These are phyloP conservation scores for Yamadazyma philogaea DNA, from an alignment of 805 yeast species.

Conservation along the genomic window DNA sequence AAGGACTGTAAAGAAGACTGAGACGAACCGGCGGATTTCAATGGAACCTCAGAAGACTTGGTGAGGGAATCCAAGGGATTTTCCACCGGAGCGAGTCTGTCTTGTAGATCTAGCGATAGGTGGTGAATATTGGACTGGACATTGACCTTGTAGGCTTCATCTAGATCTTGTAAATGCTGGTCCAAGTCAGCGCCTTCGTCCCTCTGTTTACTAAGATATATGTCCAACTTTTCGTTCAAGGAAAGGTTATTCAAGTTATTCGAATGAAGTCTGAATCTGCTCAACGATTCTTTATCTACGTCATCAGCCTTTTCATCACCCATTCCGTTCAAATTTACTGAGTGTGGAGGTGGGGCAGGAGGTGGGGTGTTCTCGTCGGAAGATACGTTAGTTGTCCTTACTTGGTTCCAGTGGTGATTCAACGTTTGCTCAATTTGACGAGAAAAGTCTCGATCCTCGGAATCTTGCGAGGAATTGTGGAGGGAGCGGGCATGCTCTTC, in stretches of 20 bases:
- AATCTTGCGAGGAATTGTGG: conserved; percentile 4
- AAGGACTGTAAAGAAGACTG: conserved; percentile 40
- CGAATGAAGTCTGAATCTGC: conserved; percentile 20
- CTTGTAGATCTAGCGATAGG: conserved; percentile 29
- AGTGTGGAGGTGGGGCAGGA: conserved; percentile 31
- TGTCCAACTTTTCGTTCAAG: conserved; percentile 45
- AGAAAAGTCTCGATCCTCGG: conserved; percentile 8
- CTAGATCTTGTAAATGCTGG: conserved; percentile 31
- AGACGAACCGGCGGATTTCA: conserved; percentile 35
- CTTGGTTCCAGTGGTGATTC: conserved; percentile 18
- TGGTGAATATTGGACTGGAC: conserved; percentile 34
- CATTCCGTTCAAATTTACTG: conserved; percentile 9
- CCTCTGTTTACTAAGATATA: conserved; percentile 27
- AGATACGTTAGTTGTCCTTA: conserved; percentile 9
- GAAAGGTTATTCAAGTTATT: conserved; percentile 31
- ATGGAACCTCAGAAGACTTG: conserved; percentile 22
- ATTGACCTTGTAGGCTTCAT: conserved; percentile 22
- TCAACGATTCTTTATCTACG: conserved; percentile 13
- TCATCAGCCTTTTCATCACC: conserved; percentile 18
- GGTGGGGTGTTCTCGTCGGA: conserved; percentile 22
- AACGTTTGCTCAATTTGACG: conserved; percentile 19
- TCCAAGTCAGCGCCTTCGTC: conserved; percentile 25
- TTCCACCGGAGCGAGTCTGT: conserved; percentile 19
- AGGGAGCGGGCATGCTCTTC: conserved; percentile 5
- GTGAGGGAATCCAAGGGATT: conserved; percentile 34